Evolutionary conservation across 2,329 filamentous ascomycete genomes (phyloP), one percentile per base, ranked within the genome.

Genomic region (Gyromitra esculenta): DNA sequence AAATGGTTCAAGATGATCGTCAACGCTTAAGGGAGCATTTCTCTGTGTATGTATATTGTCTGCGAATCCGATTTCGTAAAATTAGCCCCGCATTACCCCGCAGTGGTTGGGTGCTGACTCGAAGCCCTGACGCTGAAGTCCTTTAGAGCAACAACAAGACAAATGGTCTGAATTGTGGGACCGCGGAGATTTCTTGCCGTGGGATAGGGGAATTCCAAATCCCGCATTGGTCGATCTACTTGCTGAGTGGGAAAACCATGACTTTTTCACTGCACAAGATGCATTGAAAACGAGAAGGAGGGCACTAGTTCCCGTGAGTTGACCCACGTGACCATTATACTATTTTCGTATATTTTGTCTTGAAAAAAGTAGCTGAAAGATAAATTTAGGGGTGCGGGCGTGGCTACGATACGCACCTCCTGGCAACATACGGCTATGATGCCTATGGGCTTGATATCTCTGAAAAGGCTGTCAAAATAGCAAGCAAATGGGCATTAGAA

Each of bases 391-490:
- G 93, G 4, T 97, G 93, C 83, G 94, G 93, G 0, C 88, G 88
- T 60, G 94, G 93, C 4, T 91, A 96, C 81, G 94, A 97, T 84
- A 91, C 93, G 1, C 86, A 93, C 8, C 85, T 97, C 48, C 87
- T 97, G 57, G 88, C 90, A 64, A 88, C 89, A 8, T 89, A 91
- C 81, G 93, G 93, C 0, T 96, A 92, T 82, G 91, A 96, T 83
- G 89, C 90, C 0, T 90, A 89, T 81, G 94, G 92, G 0, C 84
- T 97, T 1, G 93, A 96, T 82, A 87, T 88, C 71, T 90, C 89
- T 57, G 81, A 85, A 7, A 84, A 84, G 18, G 89, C 85, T 1
- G 75, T 86, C 2, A 81, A 84, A 25, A 62, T 71, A 41, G 78
- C 80, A 3, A 62, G 59, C 3, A 64, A 73, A 25, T 75, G 71